Conservation (phyloP, 805 yeast genomes). For the Suhomyces xylopsoci region DNA sequence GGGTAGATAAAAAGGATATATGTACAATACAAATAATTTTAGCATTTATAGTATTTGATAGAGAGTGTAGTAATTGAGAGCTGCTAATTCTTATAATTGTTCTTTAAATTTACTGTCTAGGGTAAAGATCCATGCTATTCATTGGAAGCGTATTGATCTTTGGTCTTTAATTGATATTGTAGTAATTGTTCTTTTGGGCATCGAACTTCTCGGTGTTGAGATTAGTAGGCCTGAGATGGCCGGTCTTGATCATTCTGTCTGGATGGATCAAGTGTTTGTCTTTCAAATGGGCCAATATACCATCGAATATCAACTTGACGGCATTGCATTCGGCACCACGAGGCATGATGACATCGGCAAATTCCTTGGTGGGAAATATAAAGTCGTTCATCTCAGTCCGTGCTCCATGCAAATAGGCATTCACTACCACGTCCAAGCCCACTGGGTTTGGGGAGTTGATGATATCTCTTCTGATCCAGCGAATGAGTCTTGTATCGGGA, state of each 20-base stretch:
- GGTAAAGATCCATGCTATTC: too few relatives aligned
- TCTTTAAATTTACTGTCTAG: too few relatives aligned
- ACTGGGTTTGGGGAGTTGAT: conserved; percentile 9
- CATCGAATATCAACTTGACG: conserved; percentile 60
- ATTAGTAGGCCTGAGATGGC: conserved; percentile 25
- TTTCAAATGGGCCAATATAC: conserved; percentile 43
- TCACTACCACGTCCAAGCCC: conserved; percentile 37
- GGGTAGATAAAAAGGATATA: neutral
- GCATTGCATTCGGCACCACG: conserved; percentile 63
- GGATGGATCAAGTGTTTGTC: conserved; percentile 9
- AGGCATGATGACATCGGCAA: conserved; percentile 73
- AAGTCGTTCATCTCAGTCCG: conserved; percentile 66
- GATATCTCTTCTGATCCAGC: conserved; percentile 61
- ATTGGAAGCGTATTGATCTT: too few relatives aligned
- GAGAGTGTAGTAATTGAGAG: too few relatives aligned
- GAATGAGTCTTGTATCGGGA: conserved; percentile 77
- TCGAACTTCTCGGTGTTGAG: conserved; percentile 34
- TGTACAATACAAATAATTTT: neutral
- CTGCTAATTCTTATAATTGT: too few relatives aligned
- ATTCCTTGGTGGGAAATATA: conserved; percentile 65
- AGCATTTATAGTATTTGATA: too few relatives aligned
- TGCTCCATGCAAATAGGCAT: conserved; percentile 51
- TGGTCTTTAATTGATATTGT: too few relatives aligned
- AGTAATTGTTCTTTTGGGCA: conserved; percentile 30
- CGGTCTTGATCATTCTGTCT: conserved; percentile 10